phyloP scores from a whole-genome alignment of 179 eudicot genomes.

The Heliamphora pulchella region DNA sequence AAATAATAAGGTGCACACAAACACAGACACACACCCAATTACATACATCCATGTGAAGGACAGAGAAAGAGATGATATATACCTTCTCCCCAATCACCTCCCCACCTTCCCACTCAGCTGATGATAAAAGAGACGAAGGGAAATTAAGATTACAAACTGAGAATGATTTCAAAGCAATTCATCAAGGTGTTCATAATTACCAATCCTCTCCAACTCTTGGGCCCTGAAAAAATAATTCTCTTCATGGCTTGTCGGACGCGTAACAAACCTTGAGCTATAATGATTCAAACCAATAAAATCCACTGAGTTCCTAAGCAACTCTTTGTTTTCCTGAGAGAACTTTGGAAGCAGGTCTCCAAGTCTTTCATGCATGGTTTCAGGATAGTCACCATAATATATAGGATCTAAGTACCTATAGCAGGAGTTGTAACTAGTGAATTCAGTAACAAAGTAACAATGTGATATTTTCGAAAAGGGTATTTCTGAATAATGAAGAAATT shows the following conservation, averaged over 20 bases:
- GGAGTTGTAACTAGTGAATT: neutral
- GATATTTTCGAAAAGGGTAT: neutral
- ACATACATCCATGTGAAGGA: neutral
- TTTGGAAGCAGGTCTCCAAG: conserved; percentile 63
- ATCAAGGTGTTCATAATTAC: conserved; percentile 29
- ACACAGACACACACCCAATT: neutral
- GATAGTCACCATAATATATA: conserved; percentile 75
- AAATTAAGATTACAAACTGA: neutral
- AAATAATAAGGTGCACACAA: conserved; percentile 3
- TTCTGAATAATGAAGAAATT: neutral
- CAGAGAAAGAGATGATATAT: conserved; percentile 13
- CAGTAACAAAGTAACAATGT: neutral
- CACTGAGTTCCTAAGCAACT: conserved; percentile 42
- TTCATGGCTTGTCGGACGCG: conserved; percentile 33
- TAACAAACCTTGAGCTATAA: conserved; percentile 67
- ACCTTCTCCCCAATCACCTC: conserved; percentile 78
- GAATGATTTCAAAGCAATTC: neutral
- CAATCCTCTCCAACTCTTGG: conserved; percentile 64
- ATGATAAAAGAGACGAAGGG: conserved; percentile 19
- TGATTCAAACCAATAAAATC: conserved; percentile 82
- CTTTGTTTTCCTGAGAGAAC: conserved; percentile 57
- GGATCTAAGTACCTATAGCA: conserved; percentile 70
- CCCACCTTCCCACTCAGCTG: conserved; percentile 84
- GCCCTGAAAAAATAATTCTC: conserved; percentile 42
- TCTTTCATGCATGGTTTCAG: conserved; percentile 61